Conservation (phyloP, 768 basidiomycete genomes). For the Rhodotorula diobovata region DNA sequence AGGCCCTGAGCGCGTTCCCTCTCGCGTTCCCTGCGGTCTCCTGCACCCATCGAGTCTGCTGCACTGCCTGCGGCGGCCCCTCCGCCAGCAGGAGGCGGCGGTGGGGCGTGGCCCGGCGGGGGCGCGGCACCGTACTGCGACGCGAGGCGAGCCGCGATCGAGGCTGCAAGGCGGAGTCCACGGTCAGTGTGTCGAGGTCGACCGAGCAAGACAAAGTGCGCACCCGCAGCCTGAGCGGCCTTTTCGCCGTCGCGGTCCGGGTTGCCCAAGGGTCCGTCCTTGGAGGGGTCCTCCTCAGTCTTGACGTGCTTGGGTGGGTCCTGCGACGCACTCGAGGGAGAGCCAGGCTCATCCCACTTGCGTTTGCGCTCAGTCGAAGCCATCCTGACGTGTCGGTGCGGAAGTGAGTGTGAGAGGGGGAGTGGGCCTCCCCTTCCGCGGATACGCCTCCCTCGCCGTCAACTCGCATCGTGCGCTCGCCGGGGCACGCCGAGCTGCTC, state of each 20-base stretch:
- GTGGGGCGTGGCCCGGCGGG: conserved; percentile 29
- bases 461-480: no score
- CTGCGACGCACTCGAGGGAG: conserved; percentile 50
- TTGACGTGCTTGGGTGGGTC: conserved; percentile 52
- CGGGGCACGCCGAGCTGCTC: no score
- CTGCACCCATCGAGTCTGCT: conserved; percentile 50
- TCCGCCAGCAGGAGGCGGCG: conserved; percentile 42
- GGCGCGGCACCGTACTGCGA: conserved; percentile 44
- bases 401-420: not conserved
- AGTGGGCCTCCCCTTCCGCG: no score
- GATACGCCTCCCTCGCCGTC: no score
- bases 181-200: not conserved
- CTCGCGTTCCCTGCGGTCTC: conserved; percentile 24
- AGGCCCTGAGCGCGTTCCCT: conserved; percentile 12
- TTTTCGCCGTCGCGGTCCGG: conserved; percentile 47
- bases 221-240: conserved; percentile 58
- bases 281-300: conserved; percentile 50
- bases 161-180: conserved; percentile 63
- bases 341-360: conserved; percentile 66
- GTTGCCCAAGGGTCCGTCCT: not conserved
- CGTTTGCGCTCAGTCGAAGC: conserved; percentile 52
- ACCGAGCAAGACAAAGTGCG: not conserved
- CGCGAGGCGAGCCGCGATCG: conserved; percentile 83
- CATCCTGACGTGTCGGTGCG: no score
- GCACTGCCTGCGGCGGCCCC: conserved; percentile 34